Evolutionary conservation across 371 early-diverging fungal species (phyloP).

Genomic region (Saksenaea vasiformis): DNA sequence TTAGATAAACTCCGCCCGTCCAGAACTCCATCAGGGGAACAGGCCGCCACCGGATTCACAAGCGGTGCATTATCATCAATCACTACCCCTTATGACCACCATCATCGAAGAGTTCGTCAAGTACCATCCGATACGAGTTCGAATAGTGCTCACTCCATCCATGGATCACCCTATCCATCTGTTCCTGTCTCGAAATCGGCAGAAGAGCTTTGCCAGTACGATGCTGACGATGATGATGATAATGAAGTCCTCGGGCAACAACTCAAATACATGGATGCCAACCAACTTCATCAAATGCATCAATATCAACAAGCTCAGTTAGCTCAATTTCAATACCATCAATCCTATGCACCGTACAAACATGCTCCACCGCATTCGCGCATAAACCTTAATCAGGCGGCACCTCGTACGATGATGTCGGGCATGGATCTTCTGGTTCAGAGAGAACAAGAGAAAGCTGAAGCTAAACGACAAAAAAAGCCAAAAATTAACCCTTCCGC

Average conservation of each 20-base stretch:
- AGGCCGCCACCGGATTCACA: constrained; percentile 6
- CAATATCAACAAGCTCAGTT: constrained; percentile 26
- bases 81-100: constrained; percentile 3
- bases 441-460: constrained; percentile 22
- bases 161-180: background rate
- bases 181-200: background rate
- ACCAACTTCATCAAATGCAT: constrained; percentile 16
- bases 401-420: constrained; percentile 7
- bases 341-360: constrained; percentile 9
- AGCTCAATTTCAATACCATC: constrained; percentile 13
- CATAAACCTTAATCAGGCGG: background rate
- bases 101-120: background rate
- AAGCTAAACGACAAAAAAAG: constrained; percentile 17
- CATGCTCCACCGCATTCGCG: background rate
- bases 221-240: constrained; percentile 3
- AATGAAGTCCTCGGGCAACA: constrained; percentile 8
- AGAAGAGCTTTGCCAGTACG: constrained; percentile 3
- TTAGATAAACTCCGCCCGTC: constrained; percentile 1
- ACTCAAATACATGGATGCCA: background rate
- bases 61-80: background rate
- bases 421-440: constrained; percentile 22
- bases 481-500: constrained; percentile 10
- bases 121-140: background rate
- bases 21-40: constrained; percentile 7
- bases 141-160: background rate